These are phyloP conservation scores for Protomyces arabidopsidicola DNA, from an alignment of 1,139 yeast genomes.

Conservation along the genomic window DNA sequence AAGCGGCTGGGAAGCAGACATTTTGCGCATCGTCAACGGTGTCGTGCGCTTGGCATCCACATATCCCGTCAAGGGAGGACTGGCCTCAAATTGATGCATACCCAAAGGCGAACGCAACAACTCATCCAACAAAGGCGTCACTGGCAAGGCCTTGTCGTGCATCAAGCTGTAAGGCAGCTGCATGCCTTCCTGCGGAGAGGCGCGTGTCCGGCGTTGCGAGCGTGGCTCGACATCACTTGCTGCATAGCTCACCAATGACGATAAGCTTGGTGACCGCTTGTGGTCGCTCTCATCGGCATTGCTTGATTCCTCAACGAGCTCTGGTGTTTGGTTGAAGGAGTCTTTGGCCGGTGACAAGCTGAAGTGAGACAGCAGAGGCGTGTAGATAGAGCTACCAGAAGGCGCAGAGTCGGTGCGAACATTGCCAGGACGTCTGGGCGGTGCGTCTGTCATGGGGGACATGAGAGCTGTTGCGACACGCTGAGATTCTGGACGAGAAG, in stretches of 20 bases:
- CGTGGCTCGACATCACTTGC: not conserved
- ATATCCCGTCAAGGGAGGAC: not conserved
- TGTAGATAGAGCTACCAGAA: not conserved
- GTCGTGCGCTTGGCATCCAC: not conserved
- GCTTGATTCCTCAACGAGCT: conserved; percentile 8
- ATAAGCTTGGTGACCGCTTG: not conserved
- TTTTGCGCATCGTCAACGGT: not conserved
- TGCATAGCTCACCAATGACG: not conserved
- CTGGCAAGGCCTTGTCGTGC: not conserved
- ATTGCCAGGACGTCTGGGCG: not conserved
- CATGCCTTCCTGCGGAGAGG: not conserved
- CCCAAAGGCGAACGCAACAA: not conserved
- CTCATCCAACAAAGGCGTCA: not conserved
- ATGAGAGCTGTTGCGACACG: not conserved
- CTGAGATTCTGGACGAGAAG: not conserved
- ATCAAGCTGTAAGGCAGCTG: not conserved
- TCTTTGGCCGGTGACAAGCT: conserved; percentile 11
- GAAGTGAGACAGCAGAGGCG: not conserved
- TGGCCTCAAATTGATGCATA: not conserved
- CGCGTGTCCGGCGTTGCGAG: not conserved
- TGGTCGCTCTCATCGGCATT: conserved; percentile 14
- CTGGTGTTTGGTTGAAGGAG: conserved; percentile 9
- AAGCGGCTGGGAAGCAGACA: not conserved
- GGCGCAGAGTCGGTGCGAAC: not conserved
- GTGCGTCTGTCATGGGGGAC: not conserved